phyloP scores from a whole-genome alignment of 192 early-diverging fungal species.

The Pilobolus umbonatus region DNA sequence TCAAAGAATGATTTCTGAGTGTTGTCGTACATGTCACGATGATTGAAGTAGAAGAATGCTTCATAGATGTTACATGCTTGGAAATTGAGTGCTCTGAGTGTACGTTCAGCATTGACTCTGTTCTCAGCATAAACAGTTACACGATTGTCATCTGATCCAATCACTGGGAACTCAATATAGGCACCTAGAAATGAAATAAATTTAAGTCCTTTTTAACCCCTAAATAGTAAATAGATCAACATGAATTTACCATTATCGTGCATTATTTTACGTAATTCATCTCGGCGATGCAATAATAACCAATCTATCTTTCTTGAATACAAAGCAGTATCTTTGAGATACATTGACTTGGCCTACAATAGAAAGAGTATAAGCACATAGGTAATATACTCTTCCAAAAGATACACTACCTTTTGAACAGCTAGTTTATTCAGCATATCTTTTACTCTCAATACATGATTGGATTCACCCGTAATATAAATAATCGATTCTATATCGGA shows the following conservation, averaged over 20 bases:
- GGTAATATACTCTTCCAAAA: too few species aligned
- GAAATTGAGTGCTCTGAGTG: conserved; percentile 63
- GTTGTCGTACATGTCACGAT: conserved; percentile 20
- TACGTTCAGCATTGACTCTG: conserved; percentile 65
- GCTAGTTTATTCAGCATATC: conserved; percentile 43
- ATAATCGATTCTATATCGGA: conserved; percentile 32
- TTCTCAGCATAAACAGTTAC: conserved; percentile 64
- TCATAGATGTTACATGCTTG: conserved; percentile 33
- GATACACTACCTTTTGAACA: conserved; percentile 42
- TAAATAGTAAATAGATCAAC: conserved; percentile 7
- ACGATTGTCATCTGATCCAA: conserved; percentile 48
- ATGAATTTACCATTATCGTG: conserved; percentile 64
- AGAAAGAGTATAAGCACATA: background rate
- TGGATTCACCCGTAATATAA: conserved; percentile 59
- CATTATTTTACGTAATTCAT: conserved; percentile 66
- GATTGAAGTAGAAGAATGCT: conserved; percentile 26
- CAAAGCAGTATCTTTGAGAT: conserved; percentile 36
- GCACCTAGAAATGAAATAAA: conserved; percentile 29
- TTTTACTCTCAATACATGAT: conserved; percentile 49
- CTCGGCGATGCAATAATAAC: conserved; percentile 61
- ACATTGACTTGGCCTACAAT: conserved; percentile 42
- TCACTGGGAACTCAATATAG: conserved; percentile 53
- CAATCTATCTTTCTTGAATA: conserved; percentile 73
- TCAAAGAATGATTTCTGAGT: conserved; percentile 15
- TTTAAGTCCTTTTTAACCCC: background rate